phyloP scores from a whole-genome alignment of 148 eudicot species.

The Fagopyrum tataricum region DNA sequence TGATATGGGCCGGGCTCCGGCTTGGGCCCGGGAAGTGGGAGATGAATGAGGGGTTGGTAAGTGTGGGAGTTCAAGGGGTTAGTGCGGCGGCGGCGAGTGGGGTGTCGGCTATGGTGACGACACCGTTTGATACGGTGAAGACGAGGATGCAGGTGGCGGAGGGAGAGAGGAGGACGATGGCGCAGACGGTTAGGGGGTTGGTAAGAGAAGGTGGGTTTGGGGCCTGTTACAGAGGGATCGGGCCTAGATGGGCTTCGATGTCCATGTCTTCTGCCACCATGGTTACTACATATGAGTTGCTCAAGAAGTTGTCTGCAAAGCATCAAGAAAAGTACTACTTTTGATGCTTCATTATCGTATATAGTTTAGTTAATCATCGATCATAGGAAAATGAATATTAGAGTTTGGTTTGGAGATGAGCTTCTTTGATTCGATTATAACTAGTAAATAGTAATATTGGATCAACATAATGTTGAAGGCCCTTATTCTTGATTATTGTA shows the following conservation, averaged over 20 bases:
- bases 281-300: conserved; percentile 56
- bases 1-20: conserved; percentile 31
- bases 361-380: not conserved
- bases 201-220: conserved; percentile 47
- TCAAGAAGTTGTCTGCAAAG: conserved; percentile 47
- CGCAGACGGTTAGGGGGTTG: conserved; percentile 33
- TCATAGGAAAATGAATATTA: not conserved
- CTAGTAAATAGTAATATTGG: not conserved
- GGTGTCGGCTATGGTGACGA: conserved; percentile 44
- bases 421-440: not conserved
- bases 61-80: conserved; percentile 37
- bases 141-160: conserved; percentile 55
- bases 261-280: conserved; percentile 49
- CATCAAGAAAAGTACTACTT: conserved; percentile 17
- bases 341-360: not conserved
- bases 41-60: too few species aligned
- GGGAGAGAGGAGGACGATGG: conserved; percentile 26
- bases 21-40: conserved; percentile 12
- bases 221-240: conserved; percentile 55
- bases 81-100: conserved; percentile 55
- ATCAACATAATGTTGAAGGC: too few species aligned
- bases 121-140: conserved; percentile 55
- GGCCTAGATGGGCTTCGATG: conserved; percentile 60
- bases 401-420: not conserved
- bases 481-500: too few species aligned